Evolutionary conservation across 108 stramenopile species (phyloP), one percentile per base, ranked within the genome.

Genomic region (Skeletonema marinoi): DNA sequence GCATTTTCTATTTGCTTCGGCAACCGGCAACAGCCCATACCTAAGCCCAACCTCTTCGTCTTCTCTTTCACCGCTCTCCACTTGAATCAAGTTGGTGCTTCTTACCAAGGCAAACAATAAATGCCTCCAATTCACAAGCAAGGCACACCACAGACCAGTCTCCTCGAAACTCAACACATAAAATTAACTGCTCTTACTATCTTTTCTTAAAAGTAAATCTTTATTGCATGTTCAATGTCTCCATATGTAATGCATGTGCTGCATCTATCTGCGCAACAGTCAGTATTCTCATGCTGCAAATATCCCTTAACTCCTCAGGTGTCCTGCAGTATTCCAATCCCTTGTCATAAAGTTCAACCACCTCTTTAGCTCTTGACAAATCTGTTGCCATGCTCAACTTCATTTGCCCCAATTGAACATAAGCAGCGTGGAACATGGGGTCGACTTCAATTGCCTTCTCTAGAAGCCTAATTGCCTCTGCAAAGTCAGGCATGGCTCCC

Each of bases 371-470:
- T 19, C 88, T 82, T 16, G 33, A 39, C 72, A 97, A 78, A 67
- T 93, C 88, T 30, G 86, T 86, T 14, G 93, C 92, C 88, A 94
- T 91, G 54, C 89, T 89, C 76, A 97, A 73, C 76, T 93, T 95
- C 68, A 97, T 80, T 73, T 97, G 93, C 13, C 96, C 93, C 69
- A 97, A 73, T 71, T 97, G 96, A 19, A 95, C 83, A 62, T 97
- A 97, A 10, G 96, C 96, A n/a, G 90, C 78, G 67, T 93, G 90
- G 71, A 95, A 93, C 82, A 91, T 90, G 12, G 96, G 94, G 85
- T 97, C 96, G 10, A 91, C 87, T 44, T 89, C 77, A 61, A 97
- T 85, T 4, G 93, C 91, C 74, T 92, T 87, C 74, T 95, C 88
- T 71, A 97, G 79, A 42, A 97, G 68, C 30, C 61, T 6, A 25